Conservation (phyloP, 305 asterid species). For the Fraxinus floribunda region DNA sequence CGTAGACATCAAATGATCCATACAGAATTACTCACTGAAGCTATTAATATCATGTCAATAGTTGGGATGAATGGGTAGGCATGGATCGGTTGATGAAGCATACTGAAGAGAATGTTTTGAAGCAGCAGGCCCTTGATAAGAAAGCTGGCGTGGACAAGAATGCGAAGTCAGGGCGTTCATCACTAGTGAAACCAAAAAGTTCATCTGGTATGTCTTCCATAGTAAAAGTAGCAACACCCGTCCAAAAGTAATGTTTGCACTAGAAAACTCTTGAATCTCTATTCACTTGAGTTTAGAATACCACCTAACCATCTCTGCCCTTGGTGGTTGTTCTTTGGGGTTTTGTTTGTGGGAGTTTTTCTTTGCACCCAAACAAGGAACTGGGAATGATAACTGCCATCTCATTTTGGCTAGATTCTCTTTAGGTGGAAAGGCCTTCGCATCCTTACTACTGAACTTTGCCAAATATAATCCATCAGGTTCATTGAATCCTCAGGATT, state of each 20-base stretch:
- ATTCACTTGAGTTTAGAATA: not conserved
- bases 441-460: not conserved
- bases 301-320: not conserved
- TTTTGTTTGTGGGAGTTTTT: not conserved
- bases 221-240: not conserved
- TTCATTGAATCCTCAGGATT: not conserved
- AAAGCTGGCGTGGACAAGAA: slow-evolving; percentile 68
- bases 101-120: slow-evolving; percentile 71
- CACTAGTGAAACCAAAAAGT: slow-evolving; percentile 69
- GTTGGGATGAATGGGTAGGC: slow-evolving; percentile 99
- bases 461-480: not conserved
- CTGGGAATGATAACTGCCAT: not conserved
- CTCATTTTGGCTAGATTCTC: not conserved
- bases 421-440: not conserved
- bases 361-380: not conserved
- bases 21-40: slow-evolving; percentile 29
- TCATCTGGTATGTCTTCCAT: slow-evolving; percentile 53
- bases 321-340: not conserved
- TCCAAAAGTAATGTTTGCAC: not conserved
- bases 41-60: slow-evolving; percentile 41
- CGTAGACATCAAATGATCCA: slow-evolving; percentile 12
- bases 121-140: slow-evolving; percentile 80
- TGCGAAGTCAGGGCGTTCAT: slow-evolving; percentile 72
- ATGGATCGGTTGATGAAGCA: slow-evolving; percentile 77
- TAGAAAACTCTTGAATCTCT: not conserved